These are phyloP conservation scores for Globisporangium barbulae DNA, from an alignment of 352 stramenopile species.

Conservation along the genomic window DNA sequence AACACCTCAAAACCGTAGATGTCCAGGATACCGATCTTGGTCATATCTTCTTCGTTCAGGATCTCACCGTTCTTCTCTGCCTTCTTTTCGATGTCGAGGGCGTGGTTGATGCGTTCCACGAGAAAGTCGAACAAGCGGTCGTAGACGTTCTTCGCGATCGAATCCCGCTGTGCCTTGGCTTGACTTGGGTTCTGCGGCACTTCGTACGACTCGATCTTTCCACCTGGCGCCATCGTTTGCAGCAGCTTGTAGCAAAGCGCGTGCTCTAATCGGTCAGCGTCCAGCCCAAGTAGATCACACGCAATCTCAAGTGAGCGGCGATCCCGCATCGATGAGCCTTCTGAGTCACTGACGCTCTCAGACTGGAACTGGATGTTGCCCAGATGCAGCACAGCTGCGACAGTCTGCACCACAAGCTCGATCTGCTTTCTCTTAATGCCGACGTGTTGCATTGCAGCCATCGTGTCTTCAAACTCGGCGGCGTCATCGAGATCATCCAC, in stretches of 20 bases:
- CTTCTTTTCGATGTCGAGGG: conserved; percentile 81
- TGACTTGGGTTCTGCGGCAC: conserved; percentile 85
- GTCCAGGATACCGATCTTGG: conserved; percentile 92
- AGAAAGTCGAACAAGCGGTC: conserved; percentile 96
- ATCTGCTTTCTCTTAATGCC: conserved; percentile 89
- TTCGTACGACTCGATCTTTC: conserved; percentile 83
- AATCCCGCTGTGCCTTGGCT: conserved; percentile 91
- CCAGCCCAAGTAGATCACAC: conserved; percentile 67
- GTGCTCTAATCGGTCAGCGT: conserved; percentile 56
- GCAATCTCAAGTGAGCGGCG: conserved; percentile 55
- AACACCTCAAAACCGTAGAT: conserved; percentile 98
- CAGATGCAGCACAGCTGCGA: conserved; percentile 76
- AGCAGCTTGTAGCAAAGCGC: conserved; percentile 83
- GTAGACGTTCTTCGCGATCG: conserved; percentile 96
- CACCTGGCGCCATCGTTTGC: conserved; percentile 83
- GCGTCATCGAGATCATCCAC: conserved; percentile 92
- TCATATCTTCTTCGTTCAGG: conserved; percentile 69
- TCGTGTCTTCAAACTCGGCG: conserved; percentile 84
- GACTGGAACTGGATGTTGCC: conserved; percentile 74
- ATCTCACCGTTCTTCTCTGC: conserved; percentile 77
- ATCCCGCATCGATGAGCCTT: conserved; percentile 56
- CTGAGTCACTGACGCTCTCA: conserved; percentile 61
- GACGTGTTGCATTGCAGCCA: conserved; percentile 86
- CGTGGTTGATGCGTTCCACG: conserved; percentile 90
- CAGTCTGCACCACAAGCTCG: conserved; percentile 82